phyloP scores from a whole-genome alignment of 768 basidiomycete genomes.

The Lactifluus subvellereus region DNA sequence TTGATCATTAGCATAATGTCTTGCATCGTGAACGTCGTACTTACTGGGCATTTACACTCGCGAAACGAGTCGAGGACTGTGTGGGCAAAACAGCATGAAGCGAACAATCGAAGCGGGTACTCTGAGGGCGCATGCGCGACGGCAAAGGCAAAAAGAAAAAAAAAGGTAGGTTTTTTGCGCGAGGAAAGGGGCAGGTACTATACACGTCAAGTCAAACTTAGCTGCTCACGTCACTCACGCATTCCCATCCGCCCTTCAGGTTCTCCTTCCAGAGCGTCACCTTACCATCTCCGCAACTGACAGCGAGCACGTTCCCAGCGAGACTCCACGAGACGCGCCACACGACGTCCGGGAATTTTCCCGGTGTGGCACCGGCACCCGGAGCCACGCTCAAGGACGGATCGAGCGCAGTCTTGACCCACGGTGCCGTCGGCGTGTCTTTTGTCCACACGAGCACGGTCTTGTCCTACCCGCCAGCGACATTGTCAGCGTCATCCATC shows the following conservation, averaged over 20 bases:
- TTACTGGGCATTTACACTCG: not conserved
- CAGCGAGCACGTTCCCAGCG: constrained; percentile 92
- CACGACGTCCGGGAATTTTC: constrained; percentile 93
- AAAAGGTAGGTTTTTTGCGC: not conserved
- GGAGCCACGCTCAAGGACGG: constrained; percentile 48
- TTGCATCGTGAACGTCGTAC: not conserved
- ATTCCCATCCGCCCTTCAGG: constrained; percentile 91
- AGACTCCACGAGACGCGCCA: constrained; percentile 99
- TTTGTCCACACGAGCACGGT: constrained; percentile 92
- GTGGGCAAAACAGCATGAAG: not conserved
- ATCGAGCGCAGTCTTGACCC: constrained; percentile 78
- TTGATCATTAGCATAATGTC: not conserved
- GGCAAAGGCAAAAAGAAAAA: not conserved
- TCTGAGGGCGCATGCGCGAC: too few relatives aligned
- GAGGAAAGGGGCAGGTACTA: constrained; percentile 5
- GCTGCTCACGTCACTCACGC: constrained; percentile 91
- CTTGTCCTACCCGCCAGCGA: constrained; percentile 47
- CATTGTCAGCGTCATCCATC: not conserved
- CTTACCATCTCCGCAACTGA: constrained; percentile 96
- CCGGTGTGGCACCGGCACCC: constrained; percentile 43
- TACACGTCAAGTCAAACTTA: constrained; percentile 33
- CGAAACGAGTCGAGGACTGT: not conserved
- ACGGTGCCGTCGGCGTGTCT: constrained; percentile 63
- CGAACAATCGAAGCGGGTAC: not conserved
- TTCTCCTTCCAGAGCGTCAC: constrained; percentile 99